phyloP scores from a whole-genome alignment of 225 moss, liverwort and hornwort species.

The Polytrichum formosum region DNA sequence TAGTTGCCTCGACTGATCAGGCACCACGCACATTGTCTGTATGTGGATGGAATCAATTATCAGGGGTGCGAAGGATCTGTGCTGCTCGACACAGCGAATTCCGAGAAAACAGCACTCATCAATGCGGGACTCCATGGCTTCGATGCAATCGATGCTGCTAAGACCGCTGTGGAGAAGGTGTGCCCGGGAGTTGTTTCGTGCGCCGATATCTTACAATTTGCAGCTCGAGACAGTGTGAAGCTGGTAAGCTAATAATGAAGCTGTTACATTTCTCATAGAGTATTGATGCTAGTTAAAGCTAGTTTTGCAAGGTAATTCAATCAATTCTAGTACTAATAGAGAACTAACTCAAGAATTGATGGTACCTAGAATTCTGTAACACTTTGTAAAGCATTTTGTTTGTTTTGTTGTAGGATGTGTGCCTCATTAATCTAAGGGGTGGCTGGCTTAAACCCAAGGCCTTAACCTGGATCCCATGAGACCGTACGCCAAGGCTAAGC shows the following conservation, averaged over 20 bases:
- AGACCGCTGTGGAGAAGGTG: constrained; percentile 36
- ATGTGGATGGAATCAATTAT: neutral
- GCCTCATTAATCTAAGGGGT: too few species aligned
- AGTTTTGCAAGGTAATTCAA: too few species aligned
- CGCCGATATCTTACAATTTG: constrained; percentile 33
- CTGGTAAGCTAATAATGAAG: neutral
- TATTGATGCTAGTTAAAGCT: too few species aligned
- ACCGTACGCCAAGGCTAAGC: too few species aligned
- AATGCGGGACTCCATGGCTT: constrained; percentile 34
- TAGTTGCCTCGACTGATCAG: neutral
- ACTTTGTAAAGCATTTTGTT: too few species aligned
- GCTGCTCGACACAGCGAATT: constrained; percentile 14
- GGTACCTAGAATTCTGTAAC: too few species aligned
- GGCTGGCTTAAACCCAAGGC: too few species aligned
- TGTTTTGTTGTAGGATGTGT: too few species aligned
- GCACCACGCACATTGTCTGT: neutral
- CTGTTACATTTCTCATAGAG: too few species aligned
- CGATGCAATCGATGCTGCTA: constrained; percentile 48
- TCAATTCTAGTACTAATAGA: too few species aligned
- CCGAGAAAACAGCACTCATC: constrained; percentile 1
- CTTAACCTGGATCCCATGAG: too few species aligned
- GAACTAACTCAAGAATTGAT: too few species aligned
- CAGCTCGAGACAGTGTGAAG: constrained; percentile 22
- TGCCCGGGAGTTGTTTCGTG: constrained; percentile 29
- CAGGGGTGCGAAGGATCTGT: constrained; percentile 42